Conservation (phyloP, 2,329 filamentous ascomycete species). For the Hyphodiscus sp. region DNA sequence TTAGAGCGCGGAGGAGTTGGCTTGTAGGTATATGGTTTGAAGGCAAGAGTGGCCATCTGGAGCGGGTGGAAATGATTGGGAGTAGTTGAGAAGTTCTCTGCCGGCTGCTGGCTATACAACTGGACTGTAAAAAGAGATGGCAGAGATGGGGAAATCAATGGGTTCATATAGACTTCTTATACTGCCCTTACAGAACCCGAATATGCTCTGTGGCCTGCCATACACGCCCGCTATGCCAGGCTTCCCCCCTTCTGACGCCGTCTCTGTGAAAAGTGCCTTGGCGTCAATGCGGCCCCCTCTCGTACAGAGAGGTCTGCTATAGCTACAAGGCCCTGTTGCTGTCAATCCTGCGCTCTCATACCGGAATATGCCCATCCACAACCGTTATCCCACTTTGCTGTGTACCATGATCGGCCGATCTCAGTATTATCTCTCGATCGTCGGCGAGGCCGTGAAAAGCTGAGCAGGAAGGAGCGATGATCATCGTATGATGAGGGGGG, state of each 20-base stretch:
- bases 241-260: constrained; percentile 5
- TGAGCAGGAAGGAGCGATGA: constrained; percentile 5
- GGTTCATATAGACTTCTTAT: no score
- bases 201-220: background rate
- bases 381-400: constrained; percentile 11
- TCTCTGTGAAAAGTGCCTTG: constrained; percentile 10
- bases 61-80: no score
- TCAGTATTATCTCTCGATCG: constrained; percentile 11
- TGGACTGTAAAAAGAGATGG: no score
- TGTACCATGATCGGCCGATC: constrained; percentile 15
- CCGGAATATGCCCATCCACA: constrained; percentile 14
- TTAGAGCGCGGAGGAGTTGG: no score
- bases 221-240: constrained; percentile 1
- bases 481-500: constrained; percentile 2
- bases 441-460: constrained; percentile 9
- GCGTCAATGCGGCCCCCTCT: constrained; percentile 12
- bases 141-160: no score
- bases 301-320: constrained; percentile 6
- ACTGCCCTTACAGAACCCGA: no score
- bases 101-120: no score
- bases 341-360: constrained; percentile 15
- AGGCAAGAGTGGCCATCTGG: no score
- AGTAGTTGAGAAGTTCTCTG: no score
- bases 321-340: constrained; percentile 9
- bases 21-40: no score